Evolutionary conservation across 2,329 filamentous ascomycete species (phyloP).

Genomic region (Pseudogymnoascus sp.): DNA sequence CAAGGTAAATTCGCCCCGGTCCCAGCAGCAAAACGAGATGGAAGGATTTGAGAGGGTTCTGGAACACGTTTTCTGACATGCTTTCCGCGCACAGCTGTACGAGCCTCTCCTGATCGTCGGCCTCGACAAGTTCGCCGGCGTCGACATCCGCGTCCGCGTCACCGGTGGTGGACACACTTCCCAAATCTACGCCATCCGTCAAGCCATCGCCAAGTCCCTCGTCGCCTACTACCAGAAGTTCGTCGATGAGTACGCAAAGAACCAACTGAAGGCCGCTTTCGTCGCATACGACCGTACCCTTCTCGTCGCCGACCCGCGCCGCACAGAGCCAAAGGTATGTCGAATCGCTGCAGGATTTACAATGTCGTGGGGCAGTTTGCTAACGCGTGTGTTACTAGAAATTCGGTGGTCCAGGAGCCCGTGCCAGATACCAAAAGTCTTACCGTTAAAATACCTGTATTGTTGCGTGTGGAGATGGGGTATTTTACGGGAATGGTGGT

Average conservation of each 20-base stretch:
- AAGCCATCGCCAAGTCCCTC: conserved; percentile 96
- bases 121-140: conserved; percentile 90
- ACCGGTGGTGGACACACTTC: conserved; percentile 95
- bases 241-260: conserved; percentile 99
- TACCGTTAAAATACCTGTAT: conserved; percentile 99
- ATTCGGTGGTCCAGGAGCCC: conserved; percentile 84
- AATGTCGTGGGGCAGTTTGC: conserved; percentile 17
- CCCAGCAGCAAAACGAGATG: neutral
- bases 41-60: neutral
- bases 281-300: conserved; percentile 95
- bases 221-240: conserved; percentile 99
- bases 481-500: conserved; percentile 21
- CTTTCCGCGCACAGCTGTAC: conserved; percentile 61
- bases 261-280: conserved; percentile 95
- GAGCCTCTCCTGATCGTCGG: conserved; percentile 96
- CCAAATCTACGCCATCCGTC: conserved; percentile 96
- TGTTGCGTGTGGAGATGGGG: conserved; percentile 77
- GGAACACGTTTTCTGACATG: conserved; percentile 10
- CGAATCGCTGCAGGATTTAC: conserved; percentile 33
- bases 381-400: conserved; percentile 8
- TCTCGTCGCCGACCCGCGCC: conserved; percentile 97
- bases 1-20: conserved; percentile 52
- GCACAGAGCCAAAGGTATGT: conserved; percentile 97
- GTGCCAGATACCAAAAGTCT: conserved; percentile 96
- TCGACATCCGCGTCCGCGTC: conserved; percentile 97